Base-by-base conservation (phyloP, 495 filamentous ascomycete genomes). In the Lichenothelia convexa region DNA sequence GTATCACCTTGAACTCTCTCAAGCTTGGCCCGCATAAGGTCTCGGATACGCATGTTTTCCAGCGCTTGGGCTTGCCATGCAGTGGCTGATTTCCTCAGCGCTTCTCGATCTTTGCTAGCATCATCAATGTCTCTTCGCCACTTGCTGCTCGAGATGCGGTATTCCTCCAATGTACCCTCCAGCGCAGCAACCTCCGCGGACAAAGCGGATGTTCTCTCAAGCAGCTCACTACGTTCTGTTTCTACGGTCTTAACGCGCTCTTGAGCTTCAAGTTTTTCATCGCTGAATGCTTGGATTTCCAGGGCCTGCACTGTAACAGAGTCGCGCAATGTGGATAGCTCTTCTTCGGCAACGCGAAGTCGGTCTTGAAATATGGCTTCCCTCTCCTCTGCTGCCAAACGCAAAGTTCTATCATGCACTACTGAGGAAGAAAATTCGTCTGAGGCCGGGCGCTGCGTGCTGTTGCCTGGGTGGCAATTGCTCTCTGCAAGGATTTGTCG, bases 1-100 rank as follows among this genome's bases (percentile, higher is more conserved):
- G 95, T 82, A 38, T 93, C 80, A 44, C 78, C 68, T 58, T 93
- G 84, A 32, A 95, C 58, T 36, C 65, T 67, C 45, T 84, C 71
- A 47, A 93, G 76, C 51, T 85, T 87, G 48, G 65, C 63, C 43
- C 80, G 72, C 60, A 92, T 77, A 46, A 62, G 68, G 45, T 85
- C 78, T 35, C 83, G 74, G 42, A 78, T 67, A 42, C 73, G 68
- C 51, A 80, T 71, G 52, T 75, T 81, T 55, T 94, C 86, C 56
- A 92, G 75, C 34, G 92, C 71, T 47, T 93, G 81, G 30, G 65
- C 62, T 41, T 68, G 67, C 40, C 87, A 60, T 4, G 68, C 70
- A 42, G 75, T 67, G 45, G 91, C 69, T 18, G 69, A 71, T 42
- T 68, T 75, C 37, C 54, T 53, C 31, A 68, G 45, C 30, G 46